Conservation (phyloP, 2,329 filamentous ascomycete species). For the Alternaria solani region DNA sequence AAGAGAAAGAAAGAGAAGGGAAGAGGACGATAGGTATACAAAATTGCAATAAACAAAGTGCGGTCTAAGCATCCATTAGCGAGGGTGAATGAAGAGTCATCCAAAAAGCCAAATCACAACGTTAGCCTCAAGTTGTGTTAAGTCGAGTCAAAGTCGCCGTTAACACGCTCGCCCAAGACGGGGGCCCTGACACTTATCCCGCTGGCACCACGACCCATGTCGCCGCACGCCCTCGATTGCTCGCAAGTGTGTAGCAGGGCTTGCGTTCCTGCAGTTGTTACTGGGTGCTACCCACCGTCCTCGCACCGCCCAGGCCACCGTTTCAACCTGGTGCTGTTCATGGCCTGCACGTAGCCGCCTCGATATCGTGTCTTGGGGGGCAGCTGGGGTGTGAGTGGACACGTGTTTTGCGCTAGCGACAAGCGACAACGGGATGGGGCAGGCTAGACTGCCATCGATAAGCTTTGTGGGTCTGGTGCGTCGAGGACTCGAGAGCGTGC, state of each 20-base stretch:
- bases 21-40: conserved; percentile 22
- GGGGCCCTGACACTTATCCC: conserved; percentile 43
- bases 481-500: conserved; percentile 21
- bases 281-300: conserved; percentile 37
- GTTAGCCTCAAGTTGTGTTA: conserved; percentile 23
- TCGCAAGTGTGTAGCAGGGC: conserved; percentile 10
- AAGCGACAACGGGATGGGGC: conserved; percentile 27
- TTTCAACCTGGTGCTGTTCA: conserved; percentile 37
- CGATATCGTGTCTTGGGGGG: conserved; percentile 34
- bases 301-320: conserved; percentile 25
- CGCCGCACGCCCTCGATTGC: conserved; percentile 1
- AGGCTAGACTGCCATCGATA: conserved; percentile 25
- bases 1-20: conserved; percentile 15
- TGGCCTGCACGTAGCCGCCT: conserved; percentile 40
- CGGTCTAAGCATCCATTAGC: conserved; percentile 31
- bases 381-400: conserved; percentile 34
- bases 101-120: conserved; percentile 23
- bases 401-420: conserved; percentile 13
- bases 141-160: conserved; percentile 17
- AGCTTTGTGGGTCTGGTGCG: conserved; percentile 28
- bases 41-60: conserved; percentile 28
- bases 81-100: conserved; percentile 38
- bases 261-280: conserved; percentile 46
- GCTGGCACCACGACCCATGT: conserved; percentile 27
- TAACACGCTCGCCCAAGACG: conserved; percentile 17